phyloP scores from a whole-genome alignment of 2,329 filamentous ascomycete genomes.

The Drechslerella coelobrocha region DNA sequence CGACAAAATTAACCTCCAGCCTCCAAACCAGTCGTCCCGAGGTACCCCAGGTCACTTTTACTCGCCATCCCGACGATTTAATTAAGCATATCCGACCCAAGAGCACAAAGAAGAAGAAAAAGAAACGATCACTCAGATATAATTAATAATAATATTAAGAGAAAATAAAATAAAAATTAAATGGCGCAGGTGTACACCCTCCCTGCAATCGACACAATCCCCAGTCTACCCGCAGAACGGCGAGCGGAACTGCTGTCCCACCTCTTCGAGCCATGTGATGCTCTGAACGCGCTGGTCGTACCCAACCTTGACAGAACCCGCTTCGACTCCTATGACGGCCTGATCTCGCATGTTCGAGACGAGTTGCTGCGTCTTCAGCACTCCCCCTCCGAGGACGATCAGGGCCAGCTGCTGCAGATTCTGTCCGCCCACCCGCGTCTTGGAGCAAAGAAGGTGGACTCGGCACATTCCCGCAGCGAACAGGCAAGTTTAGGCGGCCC shows the following conservation, averaged over 20 bases:
- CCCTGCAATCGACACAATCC: constrained; percentile 31
- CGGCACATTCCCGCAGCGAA: constrained; percentile 53
- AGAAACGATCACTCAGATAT: too few relatives aligned
- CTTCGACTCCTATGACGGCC: constrained; percentile 52
- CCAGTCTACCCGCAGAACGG: constrained; percentile 30
- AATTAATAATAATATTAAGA: too few relatives aligned
- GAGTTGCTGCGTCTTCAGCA: constrained; percentile 52
- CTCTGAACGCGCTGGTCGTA: constrained; percentile 53
- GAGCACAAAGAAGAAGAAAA: too few relatives aligned
- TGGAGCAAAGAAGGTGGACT: constrained; percentile 54
- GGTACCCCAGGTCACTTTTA: too few relatives aligned
- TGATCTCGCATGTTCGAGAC: constrained; percentile 52
- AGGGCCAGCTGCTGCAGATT: constrained; percentile 53
- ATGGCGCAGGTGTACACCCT: constrained; percentile 48
- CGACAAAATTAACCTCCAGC: background rate
- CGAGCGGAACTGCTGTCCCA: constrained; percentile 49
- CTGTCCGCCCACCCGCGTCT: constrained; percentile 55
- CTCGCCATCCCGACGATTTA: too few relatives aligned
- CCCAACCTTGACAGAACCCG: constrained; percentile 49
- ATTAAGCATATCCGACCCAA: too few relatives aligned
- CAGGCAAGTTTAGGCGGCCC: constrained; percentile 52
- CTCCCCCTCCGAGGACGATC: constrained; percentile 52
- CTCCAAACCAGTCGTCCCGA: background rate
- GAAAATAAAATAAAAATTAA: constrained; percentile 23
- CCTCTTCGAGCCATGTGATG: constrained; percentile 54